Percentiles rank a stretch among this genome's conserved stretches.
Conservation (phyloP, 371 early-diverging fungal species). For the Coemansia sp. region DNA sequence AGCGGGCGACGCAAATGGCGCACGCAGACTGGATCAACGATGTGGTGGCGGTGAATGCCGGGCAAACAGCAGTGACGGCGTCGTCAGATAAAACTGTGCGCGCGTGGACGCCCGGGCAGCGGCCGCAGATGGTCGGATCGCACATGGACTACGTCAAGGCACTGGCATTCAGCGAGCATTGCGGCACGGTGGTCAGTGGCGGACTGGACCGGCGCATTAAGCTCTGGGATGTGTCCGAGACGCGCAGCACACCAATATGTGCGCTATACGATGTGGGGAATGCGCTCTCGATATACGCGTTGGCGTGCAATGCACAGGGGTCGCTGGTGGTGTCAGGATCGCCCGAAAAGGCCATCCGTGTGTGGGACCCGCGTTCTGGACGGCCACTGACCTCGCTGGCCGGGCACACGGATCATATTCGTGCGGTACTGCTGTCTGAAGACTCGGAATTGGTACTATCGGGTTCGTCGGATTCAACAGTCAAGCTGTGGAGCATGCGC, state of each 20-base stretch:
- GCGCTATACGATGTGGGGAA: conserved; percentile 55
- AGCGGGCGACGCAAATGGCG: conserved; percentile 70
- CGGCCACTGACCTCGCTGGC: conserved; percentile 73
- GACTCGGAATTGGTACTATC: conserved; percentile 89
- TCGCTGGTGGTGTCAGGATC: conserved; percentile 77
- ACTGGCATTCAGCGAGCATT: conserved; percentile 65
- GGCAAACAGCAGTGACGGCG: conserved; percentile 73
- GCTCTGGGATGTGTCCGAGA: conserved; percentile 84
- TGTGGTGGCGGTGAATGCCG: conserved; percentile 71
- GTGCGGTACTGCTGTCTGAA: conserved; percentile 80
- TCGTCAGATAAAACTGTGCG: conserved; percentile 92
- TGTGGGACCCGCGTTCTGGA: conserved; percentile 86
- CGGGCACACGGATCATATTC: conserved; percentile 94
- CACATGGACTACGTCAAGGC: conserved; percentile 87
- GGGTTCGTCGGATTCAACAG: conserved; percentile 86
- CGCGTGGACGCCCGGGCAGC: conserved; percentile 68
- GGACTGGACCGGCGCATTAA: conserved; percentile 88
- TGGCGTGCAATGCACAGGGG: conserved; percentile 72
- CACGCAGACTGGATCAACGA: conserved; percentile 98
- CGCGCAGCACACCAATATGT: conserved; percentile 30
- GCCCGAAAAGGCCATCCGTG: conserved; percentile 84
- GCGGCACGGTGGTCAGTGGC: conserved; percentile 86
- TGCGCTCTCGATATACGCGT: conserved; percentile 72
- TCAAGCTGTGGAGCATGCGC: conserved; percentile 91
- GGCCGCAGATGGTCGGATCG: conserved; percentile 69